A percentile compares a stretch with the other conserved stretches of the same genome.
These are phyloP conservation scores for Ophiocordyceps polyrhachis-furcata DNA, from an alignment of 2,329 filamentous ascomycete genomes.

Conservation along the genomic window DNA sequence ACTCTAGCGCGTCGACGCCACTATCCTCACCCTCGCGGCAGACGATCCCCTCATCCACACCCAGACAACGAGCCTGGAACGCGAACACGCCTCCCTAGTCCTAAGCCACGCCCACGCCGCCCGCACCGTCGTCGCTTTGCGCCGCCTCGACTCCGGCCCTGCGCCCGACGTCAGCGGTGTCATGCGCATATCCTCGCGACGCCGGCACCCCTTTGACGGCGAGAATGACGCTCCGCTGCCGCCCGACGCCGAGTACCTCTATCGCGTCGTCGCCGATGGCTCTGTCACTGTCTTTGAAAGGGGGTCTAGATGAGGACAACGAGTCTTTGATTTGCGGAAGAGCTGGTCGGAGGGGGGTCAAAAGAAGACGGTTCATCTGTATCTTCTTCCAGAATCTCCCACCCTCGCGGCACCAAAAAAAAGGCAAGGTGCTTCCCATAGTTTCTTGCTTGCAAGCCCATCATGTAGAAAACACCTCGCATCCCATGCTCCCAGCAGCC, in stretches of 20 bases:
- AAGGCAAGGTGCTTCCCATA: constrained; percentile 8
- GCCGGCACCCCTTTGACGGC: constrained; percentile 16
- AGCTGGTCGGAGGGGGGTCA: too few relatives aligned
- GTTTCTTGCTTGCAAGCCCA: constrained; percentile 14
- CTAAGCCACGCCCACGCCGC: constrained; percentile 60
- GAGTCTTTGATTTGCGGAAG: not conserved
- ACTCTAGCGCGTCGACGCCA: constrained; percentile 39
- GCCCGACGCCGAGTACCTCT: constrained; percentile 53
- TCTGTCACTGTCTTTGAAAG: constrained; percentile 70
- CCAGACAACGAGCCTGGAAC: constrained; percentile 47
- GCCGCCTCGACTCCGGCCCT: constrained; percentile 70
- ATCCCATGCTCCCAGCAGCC: constrained; percentile 15
- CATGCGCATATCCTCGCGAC: constrained; percentile 47
- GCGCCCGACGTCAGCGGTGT: constrained; percentile 85
- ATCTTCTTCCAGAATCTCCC: constrained; percentile 6
- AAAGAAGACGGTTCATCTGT: not conserved
- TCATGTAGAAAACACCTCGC: constrained; percentile 14
- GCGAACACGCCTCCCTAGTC: constrained; percentile 50
- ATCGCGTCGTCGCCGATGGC: constrained; percentile 64
- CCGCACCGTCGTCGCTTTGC: constrained; percentile 48
- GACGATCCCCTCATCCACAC: constrained; percentile 50
- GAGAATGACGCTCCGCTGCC: constrained; percentile 13
- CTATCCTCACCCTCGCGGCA: constrained; percentile 50
- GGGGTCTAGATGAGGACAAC: constrained; percentile 23
- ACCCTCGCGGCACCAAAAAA: constrained; percentile 6